phyloP scores from a whole-genome alignment of 805 yeast genomes.

The Starmera quercuum region DNA sequence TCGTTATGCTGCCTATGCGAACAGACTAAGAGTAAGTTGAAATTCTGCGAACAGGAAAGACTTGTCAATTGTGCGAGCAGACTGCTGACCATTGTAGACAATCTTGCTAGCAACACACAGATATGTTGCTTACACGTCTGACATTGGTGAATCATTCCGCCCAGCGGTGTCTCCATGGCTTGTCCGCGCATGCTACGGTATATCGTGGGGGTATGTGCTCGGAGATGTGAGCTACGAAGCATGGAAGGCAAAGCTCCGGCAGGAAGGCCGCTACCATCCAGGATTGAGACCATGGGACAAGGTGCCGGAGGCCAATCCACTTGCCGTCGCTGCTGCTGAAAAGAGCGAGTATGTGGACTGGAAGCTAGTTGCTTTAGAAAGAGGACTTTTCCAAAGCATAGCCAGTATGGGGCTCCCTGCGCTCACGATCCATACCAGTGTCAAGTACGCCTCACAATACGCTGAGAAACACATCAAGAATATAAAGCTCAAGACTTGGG shows the following conservation, averaged over 20 bases:
- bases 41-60: too few species aligned
- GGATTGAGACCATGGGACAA: constrained; percentile 65
- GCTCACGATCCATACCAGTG: constrained; percentile 72
- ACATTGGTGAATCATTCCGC: constrained; percentile 79
- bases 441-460: constrained; percentile 55
- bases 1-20: constrained; percentile 81
- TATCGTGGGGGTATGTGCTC: constrained; percentile 68
- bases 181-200: constrained; percentile 61
- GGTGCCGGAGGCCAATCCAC: constrained; percentile 31
- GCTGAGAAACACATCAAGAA: constrained; percentile 47
- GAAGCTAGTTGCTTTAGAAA: constrained; percentile 54
- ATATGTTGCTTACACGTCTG: constrained; percentile 82
- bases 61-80: background rate
- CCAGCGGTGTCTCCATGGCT: constrained; percentile 67
- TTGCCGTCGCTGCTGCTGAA: constrained; percentile 28
- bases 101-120: constrained; percentile 67
- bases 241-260: constrained; percentile 62
- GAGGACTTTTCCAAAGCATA: constrained; percentile 74
- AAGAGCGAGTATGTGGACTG: constrained; percentile 51
- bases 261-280: constrained; percentile 54
- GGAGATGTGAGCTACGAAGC: constrained; percentile 71
- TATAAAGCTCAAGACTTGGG: constrained; percentile 46
- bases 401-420: constrained; percentile 89
- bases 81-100: constrained; percentile 26
- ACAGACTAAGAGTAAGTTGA: constrained; percentile 42